A percentile compares a stretch with the other conserved stretches of the same genome.
These are phyloP conservation scores for Brettanomyces naardenensis DNA, from an alignment of 805 yeast genomes.

Conservation along the genomic window DNA sequence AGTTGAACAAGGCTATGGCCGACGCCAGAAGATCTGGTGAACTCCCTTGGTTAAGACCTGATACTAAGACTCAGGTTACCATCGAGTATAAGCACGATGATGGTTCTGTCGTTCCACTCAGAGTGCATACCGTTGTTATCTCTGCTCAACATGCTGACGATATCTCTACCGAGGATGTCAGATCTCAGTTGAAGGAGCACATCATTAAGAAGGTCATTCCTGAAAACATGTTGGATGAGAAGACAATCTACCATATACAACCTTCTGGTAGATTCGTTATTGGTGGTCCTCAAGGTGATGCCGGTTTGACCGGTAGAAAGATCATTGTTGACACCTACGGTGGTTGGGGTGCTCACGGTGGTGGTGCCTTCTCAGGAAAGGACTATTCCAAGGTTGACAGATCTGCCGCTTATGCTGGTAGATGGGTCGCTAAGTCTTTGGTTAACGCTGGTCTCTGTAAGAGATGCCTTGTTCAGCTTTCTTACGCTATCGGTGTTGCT, in stretches of 20 bases:
- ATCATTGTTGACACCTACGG: constrained; percentile 99
- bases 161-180: constrained; percentile 87
- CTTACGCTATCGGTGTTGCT: constrained; percentile 99
- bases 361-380: constrained; percentile 99
- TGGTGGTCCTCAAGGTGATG: constrained; percentile 99
- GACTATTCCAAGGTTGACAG: constrained; percentile 99
- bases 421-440: constrained; percentile 99
- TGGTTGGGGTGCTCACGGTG: constrained; percentile 99
- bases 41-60: constrained; percentile 96
- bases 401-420: constrained; percentile 99
- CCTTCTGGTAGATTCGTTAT: constrained; percentile 99
- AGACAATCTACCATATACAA: constrained; percentile 95
- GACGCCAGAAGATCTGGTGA: constrained; percentile 95
- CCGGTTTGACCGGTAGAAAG: constrained; percentile 99
- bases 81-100: constrained; percentile 89
- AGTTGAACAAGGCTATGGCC: constrained; percentile 93
- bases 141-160: constrained; percentile 98
- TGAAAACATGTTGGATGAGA: constrained; percentile 81
- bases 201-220: constrained; percentile 91
- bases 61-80: constrained; percentile 99
- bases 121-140: constrained; percentile 96
- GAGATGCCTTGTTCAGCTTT: constrained; percentile 97
- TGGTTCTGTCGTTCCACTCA: constrained; percentile 92
- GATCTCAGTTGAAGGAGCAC: constrained; percentile 69
- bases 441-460: constrained; percentile 91